Percentiles rank a stretch among this genome's conserved stretches.
phyloP scores from a whole-genome alignment of 495 filamentous ascomycete species.

The Penicillium subrubescens region DNA sequence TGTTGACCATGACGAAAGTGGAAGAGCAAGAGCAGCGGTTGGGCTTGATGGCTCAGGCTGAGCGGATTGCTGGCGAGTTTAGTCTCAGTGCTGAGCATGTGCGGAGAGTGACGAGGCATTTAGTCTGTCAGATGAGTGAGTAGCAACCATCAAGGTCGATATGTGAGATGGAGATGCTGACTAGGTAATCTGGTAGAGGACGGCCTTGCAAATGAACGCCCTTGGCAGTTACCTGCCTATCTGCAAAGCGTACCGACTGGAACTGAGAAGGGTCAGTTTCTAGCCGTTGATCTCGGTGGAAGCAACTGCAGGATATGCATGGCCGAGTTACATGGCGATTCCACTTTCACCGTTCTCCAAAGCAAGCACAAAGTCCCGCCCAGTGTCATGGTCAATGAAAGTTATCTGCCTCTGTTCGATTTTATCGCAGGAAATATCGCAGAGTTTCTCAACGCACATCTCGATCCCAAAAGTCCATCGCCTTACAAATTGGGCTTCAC shows the following conservation, averaged over 20 bases:
- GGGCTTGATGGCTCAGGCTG: not conserved
- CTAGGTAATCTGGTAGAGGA: not conserved
- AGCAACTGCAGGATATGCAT: conserved; percentile 70
- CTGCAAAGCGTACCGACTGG: conserved; percentile 50
- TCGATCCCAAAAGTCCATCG: not conserved
- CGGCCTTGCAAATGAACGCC: conserved; percentile 4
- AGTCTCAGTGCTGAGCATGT: not conserved
- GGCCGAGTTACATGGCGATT: conserved; percentile 56
- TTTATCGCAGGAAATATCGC: conserved; percentile 24
- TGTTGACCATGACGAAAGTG: not conserved
- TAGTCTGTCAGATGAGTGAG: not conserved
- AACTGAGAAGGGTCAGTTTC: conserved; percentile 57
- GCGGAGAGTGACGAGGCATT: conserved; percentile 1
- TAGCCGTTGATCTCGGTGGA: conserved; percentile 71
- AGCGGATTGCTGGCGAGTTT: not conserved
- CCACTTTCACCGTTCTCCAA: conserved; percentile 19
- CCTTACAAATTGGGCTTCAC: conserved; percentile 26
- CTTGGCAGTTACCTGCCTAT: conserved; percentile 5
- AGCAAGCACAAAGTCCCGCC: conserved; percentile 17
- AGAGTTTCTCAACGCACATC: conserved; percentile 12
- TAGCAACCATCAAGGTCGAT: not conserved
- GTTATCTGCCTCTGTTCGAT: conserved; percentile 23
- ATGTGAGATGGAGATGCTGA: not conserved
- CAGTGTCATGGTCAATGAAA: conserved; percentile 20
- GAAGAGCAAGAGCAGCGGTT: not conserved